Conservation (phyloP, 2,329 filamentous ascomycete genomes). For the Blastomyces percursus region DNA sequence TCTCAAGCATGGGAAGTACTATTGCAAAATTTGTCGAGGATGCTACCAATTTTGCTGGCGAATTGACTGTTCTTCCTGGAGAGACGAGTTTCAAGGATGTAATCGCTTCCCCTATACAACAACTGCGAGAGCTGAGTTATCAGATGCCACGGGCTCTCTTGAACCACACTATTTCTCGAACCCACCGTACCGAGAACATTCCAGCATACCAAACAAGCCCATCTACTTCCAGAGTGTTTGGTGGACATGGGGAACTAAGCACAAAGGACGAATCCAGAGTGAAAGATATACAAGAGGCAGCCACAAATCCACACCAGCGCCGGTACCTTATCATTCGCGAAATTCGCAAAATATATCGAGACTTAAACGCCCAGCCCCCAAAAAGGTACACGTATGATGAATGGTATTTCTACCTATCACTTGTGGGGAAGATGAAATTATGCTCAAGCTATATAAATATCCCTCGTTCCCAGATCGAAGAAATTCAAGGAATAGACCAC, state of each 20-base stretch:
- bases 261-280: constrained; percentile 6
- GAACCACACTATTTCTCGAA: background rate
- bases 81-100: constrained; percentile 29
- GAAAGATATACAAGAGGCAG: constrained; percentile 5
- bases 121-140: constrained; percentile 19
- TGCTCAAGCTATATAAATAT: constrained; percentile 26
- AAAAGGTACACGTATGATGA: constrained; percentile 33
- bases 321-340: constrained; percentile 31
- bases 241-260: constrained; percentile 12
- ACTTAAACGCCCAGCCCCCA: constrained; percentile 22
- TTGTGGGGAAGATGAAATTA: constrained; percentile 37
- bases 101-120: constrained; percentile 9
- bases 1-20: constrained; percentile 30
- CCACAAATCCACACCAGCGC: constrained; percentile 35
- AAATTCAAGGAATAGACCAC: background rate
- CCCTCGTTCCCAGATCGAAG: constrained; percentile 4
- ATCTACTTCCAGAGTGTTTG: constrained; percentile 11
- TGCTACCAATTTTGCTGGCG: constrained; percentile 45
- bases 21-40: constrained; percentile 44
- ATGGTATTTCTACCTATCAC: constrained; percentile 41
- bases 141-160: constrained; percentile 15
- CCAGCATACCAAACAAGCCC: background rate
- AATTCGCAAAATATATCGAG: constrained; percentile 30
- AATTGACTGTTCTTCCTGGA: constrained; percentile 44
- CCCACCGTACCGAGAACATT: background rate